These are phyloP conservation scores for Calocybe gangraenosa DNA, from an alignment of 768 basidiomycete species.

Conservation along the genomic window DNA sequence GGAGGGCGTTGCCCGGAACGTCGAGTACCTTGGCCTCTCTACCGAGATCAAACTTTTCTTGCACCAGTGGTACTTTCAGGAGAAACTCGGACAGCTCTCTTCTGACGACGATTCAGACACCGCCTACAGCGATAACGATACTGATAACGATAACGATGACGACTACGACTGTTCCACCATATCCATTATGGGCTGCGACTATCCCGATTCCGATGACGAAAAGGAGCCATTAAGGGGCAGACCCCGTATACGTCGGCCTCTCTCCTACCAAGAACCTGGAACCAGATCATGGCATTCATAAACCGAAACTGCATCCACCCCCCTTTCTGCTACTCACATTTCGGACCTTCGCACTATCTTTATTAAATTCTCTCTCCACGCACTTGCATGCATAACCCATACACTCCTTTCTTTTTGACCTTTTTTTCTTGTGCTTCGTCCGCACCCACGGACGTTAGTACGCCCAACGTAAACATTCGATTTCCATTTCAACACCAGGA, in stretches of 20 bases:
- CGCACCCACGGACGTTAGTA: slow-evolving; percentile 7
- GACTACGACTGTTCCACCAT: slow-evolving; percentile 12
- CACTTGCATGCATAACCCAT: slow-evolving; percentile 8
- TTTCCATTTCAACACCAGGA: no score
- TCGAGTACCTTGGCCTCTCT: slow-evolving; percentile 80
- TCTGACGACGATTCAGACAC: slow-evolving; percentile 29
- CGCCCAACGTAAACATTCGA: neutral
- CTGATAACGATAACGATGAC: slow-evolving; percentile 26
- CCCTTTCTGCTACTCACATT: neutral
- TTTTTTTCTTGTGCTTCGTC: slow-evolving; percentile 1
- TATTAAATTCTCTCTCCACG: slow-evolving; percentile 12
- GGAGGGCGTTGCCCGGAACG: slow-evolving; percentile 87
- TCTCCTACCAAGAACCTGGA: slow-evolving; percentile 30
- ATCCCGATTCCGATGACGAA: slow-evolving; percentile 21
- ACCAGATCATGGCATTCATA: slow-evolving; percentile 16
- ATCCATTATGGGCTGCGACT: slow-evolving; percentile 6
- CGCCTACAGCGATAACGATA: slow-evolving; percentile 28
- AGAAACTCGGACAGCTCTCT: neutral
- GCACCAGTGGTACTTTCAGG: slow-evolving; percentile 57
- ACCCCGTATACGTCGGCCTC: slow-evolving; percentile 33
- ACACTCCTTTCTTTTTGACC: slow-evolving; percentile 3
- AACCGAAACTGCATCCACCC: neutral
- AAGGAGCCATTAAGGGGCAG: slow-evolving; percentile 37
- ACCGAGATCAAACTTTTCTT: slow-evolving; percentile 75
- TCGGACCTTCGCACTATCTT: slow-evolving; percentile 16